Evolutionary conservation across 345 rosid species (phyloP).

Genomic region (Chamaenerion angustifolium): DNA sequence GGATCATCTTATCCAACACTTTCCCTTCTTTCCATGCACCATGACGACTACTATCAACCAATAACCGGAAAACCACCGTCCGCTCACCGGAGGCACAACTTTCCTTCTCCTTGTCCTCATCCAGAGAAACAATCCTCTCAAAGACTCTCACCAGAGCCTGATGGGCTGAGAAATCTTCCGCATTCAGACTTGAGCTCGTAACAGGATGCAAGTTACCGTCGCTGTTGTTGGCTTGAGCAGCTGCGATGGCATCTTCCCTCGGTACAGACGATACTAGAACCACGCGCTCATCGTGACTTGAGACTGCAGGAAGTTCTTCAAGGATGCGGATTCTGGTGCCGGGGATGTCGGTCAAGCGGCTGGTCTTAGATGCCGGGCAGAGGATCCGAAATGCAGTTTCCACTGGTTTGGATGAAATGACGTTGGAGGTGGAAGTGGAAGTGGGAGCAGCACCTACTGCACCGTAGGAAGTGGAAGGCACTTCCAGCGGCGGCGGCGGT

Average conservation of each 20-base stretch:
- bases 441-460: neutral
- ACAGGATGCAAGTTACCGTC: neutral
- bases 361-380: slow-evolving; percentile 22
- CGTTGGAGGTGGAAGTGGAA: slow-evolving; percentile 1
- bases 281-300: slow-evolving; percentile 21
- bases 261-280: slow-evolving; percentile 10
- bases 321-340: slow-evolving; percentile 26
- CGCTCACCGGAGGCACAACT: slow-evolving; percentile 10
- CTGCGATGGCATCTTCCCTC: neutral
- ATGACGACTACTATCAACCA: slow-evolving; percentile 29
- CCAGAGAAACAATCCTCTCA: slow-evolving; percentile 47
- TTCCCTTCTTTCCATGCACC: slow-evolving; percentile 31
- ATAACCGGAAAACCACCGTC: slow-evolving; percentile 36
- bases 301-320: slow-evolving; percentile 12
- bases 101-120: slow-evolving; percentile 14
- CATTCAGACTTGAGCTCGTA: slow-evolving; percentile 1
- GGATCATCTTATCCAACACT: slow-evolving; percentile 40
- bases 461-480: neutral
- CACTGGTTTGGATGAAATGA: slow-evolving; percentile 2
- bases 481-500: slow-evolving; percentile 5
- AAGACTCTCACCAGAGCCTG: slow-evolving; percentile 47
- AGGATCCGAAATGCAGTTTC: slow-evolving; percentile 18
- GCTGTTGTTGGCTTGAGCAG: too few species aligned
- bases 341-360: slow-evolving; percentile 14
- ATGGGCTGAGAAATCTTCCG: slow-evolving; percentile 27